These are phyloP conservation scores for Hymenoscyphus scutula DNA, from an alignment of 2,329 filamentous ascomycete species.

Conservation along the genomic window DNA sequence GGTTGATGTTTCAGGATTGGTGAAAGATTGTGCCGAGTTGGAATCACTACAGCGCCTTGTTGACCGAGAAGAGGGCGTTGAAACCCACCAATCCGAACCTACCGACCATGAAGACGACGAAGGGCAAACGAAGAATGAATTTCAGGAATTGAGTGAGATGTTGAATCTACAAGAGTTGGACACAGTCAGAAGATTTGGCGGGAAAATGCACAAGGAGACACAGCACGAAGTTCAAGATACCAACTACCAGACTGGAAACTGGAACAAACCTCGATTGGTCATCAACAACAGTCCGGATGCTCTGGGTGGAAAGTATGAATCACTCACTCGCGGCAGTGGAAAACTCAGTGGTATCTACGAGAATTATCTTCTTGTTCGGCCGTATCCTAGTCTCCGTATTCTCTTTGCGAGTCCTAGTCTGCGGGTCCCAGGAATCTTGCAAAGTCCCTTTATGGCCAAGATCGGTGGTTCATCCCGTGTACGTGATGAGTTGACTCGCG, in stretches of 20 bases:
- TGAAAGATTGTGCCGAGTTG: constrained; percentile 59
- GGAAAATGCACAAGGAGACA: constrained; percentile 54
- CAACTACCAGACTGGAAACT: constrained; percentile 33
- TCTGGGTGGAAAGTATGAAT: constrained; percentile 6
- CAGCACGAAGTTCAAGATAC: constrained; percentile 46
- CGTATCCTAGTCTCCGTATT: constrained; percentile 63
- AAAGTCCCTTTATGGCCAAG: constrained; percentile 54
- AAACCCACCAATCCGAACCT: constrained; percentile 21
- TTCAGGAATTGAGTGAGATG: constrained; percentile 66
- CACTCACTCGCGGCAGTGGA: constrained; percentile 28
- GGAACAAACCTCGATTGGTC: constrained; percentile 43
- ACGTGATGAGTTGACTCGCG: constrained; percentile 50
- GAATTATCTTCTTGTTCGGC: constrained; percentile 63
- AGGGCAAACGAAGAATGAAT: constrained; percentile 52
- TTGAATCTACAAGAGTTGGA: constrained; percentile 66
- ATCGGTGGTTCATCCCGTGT: constrained; percentile 50
- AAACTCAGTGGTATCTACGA: constrained; percentile 47
- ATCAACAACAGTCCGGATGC: constrained; percentile 36
- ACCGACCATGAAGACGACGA: constrained; percentile 19
- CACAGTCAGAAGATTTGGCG: constrained; percentile 60
- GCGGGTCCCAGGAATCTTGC: constrained; percentile 64
- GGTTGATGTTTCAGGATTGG: constrained; percentile 61
- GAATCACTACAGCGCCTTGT: constrained; percentile 53
- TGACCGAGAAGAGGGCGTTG: constrained; percentile 32
- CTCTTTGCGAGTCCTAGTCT: constrained; percentile 68